Evolutionary conservation across 1,284 basidiomycete genomes (phyloP), one percentile per base, ranked within the genome.

Genomic region (Ceraceosorus bombacis): DNA sequence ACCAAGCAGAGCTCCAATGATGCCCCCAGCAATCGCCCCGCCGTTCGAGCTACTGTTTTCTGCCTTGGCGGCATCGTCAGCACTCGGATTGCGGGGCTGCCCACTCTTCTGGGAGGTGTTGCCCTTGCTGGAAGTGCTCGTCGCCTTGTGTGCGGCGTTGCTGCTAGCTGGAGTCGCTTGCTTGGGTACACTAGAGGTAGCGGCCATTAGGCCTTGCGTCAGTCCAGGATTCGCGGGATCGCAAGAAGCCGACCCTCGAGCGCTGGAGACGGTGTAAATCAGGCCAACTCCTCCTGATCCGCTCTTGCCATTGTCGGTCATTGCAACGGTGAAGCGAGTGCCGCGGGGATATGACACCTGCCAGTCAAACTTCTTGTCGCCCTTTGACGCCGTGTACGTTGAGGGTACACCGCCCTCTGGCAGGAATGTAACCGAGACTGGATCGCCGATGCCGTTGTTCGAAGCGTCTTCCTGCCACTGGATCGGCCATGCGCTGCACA

Each of bases 271-370:
- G 8, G 57, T 61, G 37, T 61, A 61, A 1, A 53, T 13, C 37
- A 43, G 41, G 12, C 59, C 59, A 38, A 61, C 59, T 36, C 59
- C 59, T 36, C 59, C 59, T n/a, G 59, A 53, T 36, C 57, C 59
- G 41, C n/a, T 37, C 36, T 39, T 57, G 43, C 59, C 59, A n/a
- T 27, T 49, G 39, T 61, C 59, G 40, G 49, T 54, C 5, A 58
- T 17, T 12, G 41, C n/a, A 12, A 59, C 27, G 10, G 55, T 48
- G 40, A 61, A 60, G 9, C 43, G 49, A 13, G 59, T 61, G n/a
- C 55, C 55, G 43, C 41, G 13, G 17, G 4, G 3, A 13, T 27
- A 61, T n/a, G 59, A 38, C 2, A 59, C 51, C 6, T 41, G 41
- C 54, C 54, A 55, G 49, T 55, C 54, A 15, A 46, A 46, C 10